These are phyloP conservation scores for Daedalea quercina DNA, from an alignment of 768 basidiomycete genomes.

Conservation along the genomic window DNA sequence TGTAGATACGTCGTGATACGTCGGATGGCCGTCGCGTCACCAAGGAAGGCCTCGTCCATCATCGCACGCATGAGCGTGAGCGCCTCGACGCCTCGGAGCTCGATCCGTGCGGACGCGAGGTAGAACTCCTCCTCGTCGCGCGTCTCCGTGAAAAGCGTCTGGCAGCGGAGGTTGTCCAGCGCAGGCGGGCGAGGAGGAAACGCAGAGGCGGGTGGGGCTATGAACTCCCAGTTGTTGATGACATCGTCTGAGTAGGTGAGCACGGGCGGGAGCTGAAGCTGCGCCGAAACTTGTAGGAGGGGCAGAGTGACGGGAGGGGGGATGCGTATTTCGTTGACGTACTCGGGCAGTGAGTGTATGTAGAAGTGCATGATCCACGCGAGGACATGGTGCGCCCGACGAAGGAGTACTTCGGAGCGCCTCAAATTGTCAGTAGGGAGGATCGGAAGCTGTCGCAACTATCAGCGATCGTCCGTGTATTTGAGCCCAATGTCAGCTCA, in stretches of 20 bases:
- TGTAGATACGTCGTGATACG: slow-evolving; percentile 55
- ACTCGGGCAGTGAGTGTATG: slow-evolving; percentile 34
- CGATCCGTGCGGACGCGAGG: slow-evolving; percentile 78
- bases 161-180: slow-evolving; percentile 54
- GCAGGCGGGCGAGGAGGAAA: slow-evolving; percentile 28
- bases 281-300: slow-evolving; percentile 57
- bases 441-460: slow-evolving; percentile 29
- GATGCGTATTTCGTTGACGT: slow-evolving; percentile 40
- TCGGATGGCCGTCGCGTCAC: slow-evolving; percentile 39
- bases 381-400: slow-evolving; percentile 49
- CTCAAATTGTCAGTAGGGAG: slow-evolving; percentile 29
- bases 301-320: slow-evolving; percentile 71
- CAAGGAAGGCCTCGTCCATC: slow-evolving; percentile 85
- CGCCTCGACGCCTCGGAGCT: slow-evolving; percentile 77
- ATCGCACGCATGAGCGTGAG: slow-evolving; percentile 80
- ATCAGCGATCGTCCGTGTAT: slow-evolving; percentile 1
- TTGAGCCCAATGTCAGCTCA: slow-evolving; percentile 17
- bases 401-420: slow-evolving; percentile 38
- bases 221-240: slow-evolving; percentile 72
- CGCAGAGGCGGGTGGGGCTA: slow-evolving; percentile 10
- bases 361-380: slow-evolving; percentile 52
- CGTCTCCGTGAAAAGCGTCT: slow-evolving; percentile 72
- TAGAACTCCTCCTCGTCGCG: slow-evolving; percentile 84
- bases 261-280: slow-evolving; percentile 79
- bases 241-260: slow-evolving; percentile 91